Conservation (phyloP, 108 stramenopile species). For the Cyclotella kingstonii region DNA sequence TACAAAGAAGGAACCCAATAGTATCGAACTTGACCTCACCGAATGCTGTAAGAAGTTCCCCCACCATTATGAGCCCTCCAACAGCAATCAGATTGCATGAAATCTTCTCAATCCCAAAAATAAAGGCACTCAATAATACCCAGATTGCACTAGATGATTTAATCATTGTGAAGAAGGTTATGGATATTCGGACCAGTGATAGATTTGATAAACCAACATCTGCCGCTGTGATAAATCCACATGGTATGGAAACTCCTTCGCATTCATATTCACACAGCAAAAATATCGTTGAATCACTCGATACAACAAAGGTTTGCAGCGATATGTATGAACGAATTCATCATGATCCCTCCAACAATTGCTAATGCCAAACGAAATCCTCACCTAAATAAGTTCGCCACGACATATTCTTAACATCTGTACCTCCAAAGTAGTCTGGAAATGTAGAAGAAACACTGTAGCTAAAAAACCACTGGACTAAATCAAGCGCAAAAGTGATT, state of each 20-base stretch:
- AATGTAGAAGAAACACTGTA: conserved; percentile 49
- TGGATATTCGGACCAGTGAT: conserved; percentile 67
- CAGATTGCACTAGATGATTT: conserved; percentile 85
- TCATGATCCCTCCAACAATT: too few relatives aligned
- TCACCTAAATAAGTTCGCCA: conserved; percentile 65
- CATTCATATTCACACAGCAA: background rate
- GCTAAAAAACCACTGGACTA: conserved; percentile 76
- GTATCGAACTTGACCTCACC: conserved; percentile 61
- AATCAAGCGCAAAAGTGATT: too few relatives aligned
- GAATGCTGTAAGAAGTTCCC: conserved; percentile 77
- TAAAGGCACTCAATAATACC: conserved; percentile 74
- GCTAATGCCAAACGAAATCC: background rate
- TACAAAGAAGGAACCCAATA: conserved; percentile 70
- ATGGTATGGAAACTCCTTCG: conserved; percentile 65
- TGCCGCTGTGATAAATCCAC: conserved; percentile 74
- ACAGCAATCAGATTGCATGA: conserved; percentile 71
- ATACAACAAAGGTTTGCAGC: background rate
- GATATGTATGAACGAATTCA: background rate
- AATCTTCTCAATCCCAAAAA: conserved; percentile 80
- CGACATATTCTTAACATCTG: conserved; percentile 58
- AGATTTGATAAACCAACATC: conserved; percentile 86
- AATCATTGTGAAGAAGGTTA: conserved; percentile 90
- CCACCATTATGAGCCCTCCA: conserved; percentile 62
- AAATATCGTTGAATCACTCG: background rate
- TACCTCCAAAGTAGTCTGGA: conserved; percentile 59